Conservation (phyloP, 164 flowering plant species). For the Saururus chinensis region DNA sequence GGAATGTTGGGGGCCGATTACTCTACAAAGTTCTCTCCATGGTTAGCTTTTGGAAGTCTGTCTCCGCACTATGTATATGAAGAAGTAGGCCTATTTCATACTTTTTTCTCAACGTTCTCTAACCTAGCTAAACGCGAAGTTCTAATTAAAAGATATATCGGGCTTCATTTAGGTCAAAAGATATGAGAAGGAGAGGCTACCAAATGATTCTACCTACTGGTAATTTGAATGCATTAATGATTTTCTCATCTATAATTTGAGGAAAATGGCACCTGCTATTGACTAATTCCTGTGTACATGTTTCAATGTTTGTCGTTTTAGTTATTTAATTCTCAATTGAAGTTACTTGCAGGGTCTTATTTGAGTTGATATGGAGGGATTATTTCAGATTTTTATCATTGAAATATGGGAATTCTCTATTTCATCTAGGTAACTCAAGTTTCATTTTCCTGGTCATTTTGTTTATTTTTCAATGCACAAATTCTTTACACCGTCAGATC, state of each 20-base stretch:
- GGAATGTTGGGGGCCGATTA: slow-evolving; percentile 93
- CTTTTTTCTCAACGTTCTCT: background rate
- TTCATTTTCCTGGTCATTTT: too few relatives aligned
- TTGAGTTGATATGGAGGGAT: slow-evolving; percentile 93
- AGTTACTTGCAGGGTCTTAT: slow-evolving; percentile 64
- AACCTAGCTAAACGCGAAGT: background rate
- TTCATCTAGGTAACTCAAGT: slow-evolving; percentile 54
- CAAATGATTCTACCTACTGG: slow-evolving; percentile 95
- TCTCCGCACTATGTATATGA: slow-evolving; percentile 74
- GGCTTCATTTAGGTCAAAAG: slow-evolving; percentile 56
- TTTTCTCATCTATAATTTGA: background rate
- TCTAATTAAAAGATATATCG: slow-evolving; percentile 4
- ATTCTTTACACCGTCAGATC: too few relatives aligned
- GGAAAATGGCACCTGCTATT: background rate
- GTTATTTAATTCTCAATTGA: background rate
- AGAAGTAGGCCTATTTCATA: slow-evolving; percentile 37
- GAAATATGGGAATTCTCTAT: slow-evolving; percentile 70
- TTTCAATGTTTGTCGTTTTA: background rate
- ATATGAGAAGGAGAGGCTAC: slow-evolving; percentile 60
- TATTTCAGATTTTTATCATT: slow-evolving; percentile 82
- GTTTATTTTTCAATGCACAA: too few relatives aligned
- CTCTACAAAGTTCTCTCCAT: slow-evolving; percentile 94
- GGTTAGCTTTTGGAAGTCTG: slow-evolving; percentile 88
- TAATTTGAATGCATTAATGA: slow-evolving; percentile 10
- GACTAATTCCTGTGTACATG: too few relatives aligned